phyloP scores from a whole-genome alignment of 202 grass and related monocot genomes.

The Bolboschoenoplectus hybrid region DNA sequence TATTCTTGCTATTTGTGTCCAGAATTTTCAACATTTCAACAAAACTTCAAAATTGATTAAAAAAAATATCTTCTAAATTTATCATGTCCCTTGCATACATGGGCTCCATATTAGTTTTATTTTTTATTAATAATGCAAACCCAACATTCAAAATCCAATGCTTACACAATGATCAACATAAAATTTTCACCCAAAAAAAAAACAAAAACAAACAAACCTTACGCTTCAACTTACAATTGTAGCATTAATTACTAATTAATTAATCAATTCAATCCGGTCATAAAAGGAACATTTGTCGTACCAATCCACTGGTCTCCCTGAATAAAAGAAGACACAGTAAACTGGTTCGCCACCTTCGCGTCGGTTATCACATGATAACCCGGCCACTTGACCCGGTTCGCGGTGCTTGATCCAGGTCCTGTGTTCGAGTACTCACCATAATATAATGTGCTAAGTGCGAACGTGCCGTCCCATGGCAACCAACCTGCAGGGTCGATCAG shows the following conservation, averaged over 20 bases:
- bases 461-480: conserved; percentile 67
- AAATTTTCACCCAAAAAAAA: background rate
- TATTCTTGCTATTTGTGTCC: too few species aligned
- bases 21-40: too few species aligned
- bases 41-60: too few species aligned
- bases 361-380: conserved; percentile 68
- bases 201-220: background rate
- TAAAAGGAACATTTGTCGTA: conserved; percentile 56
- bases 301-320: conserved; percentile 69
- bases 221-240: background rate
- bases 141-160: background rate
- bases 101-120: too few species aligned
- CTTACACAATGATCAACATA: background rate
- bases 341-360: conserved; percentile 50
- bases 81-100: too few species aligned
- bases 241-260: background rate
- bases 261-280: conserved; percentile 49
- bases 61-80: too few species aligned
- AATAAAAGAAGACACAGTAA: conserved; percentile 67
- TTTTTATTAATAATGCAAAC: too few species aligned
- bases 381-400: conserved; percentile 58
- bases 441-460: conserved; percentile 83
- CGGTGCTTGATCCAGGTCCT: conserved; percentile 52
- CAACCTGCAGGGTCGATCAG: conserved; percentile 57
- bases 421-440: conserved; percentile 82